These are phyloP conservation scores for Wilcoxina mikolae DNA, from an alignment of 495 filamentous ascomycete genomes.

Conservation along the genomic window DNA sequence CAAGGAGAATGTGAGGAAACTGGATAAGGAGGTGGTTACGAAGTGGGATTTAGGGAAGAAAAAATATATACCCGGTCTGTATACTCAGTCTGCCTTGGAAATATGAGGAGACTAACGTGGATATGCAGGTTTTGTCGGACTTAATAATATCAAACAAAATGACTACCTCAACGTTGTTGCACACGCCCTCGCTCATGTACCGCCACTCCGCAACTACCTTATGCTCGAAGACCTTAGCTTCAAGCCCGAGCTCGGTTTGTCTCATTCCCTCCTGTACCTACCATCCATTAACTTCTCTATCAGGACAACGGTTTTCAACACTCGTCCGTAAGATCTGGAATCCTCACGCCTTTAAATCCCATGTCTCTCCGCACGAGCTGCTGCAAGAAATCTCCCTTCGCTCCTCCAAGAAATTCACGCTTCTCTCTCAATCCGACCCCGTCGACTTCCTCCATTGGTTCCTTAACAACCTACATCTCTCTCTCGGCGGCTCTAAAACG, in stretches of 20 bases:
- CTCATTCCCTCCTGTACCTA: slow-evolving; percentile 17
- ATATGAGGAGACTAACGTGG: background rate
- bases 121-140: slow-evolving; percentile 66
- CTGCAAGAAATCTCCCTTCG: slow-evolving; percentile 83
- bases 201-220: slow-evolving; percentile 82
- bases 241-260: slow-evolving; percentile 34
- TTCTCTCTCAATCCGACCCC: slow-evolving; percentile 84
- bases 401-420: slow-evolving; percentile 81
- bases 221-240: slow-evolving; percentile 62
- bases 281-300: background rate
- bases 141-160: slow-evolving; percentile 99
- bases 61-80: slow-evolving; percentile 64
- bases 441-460: slow-evolving; percentile 97
- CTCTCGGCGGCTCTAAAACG: slow-evolving; percentile 76
- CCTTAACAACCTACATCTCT: slow-evolving; percentile 83
- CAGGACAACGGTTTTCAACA: slow-evolving; percentile 64
- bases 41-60: slow-evolving; percentile 66
- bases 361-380: slow-evolving; percentile 94
- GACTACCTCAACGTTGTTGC: slow-evolving; percentile 95
- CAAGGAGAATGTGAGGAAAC: slow-evolving; percentile 57
- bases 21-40: slow-evolving; percentile 62
- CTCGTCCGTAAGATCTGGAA: slow-evolving; percentile 98
- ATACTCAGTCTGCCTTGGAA: background rate
- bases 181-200: slow-evolving; percentile 82
- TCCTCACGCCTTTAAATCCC: slow-evolving; percentile 84